Evolutionary conservation across 164 flowering plant genomes (phyloP).

Genomic region (Magnolia kwangsiensis): DNA sequence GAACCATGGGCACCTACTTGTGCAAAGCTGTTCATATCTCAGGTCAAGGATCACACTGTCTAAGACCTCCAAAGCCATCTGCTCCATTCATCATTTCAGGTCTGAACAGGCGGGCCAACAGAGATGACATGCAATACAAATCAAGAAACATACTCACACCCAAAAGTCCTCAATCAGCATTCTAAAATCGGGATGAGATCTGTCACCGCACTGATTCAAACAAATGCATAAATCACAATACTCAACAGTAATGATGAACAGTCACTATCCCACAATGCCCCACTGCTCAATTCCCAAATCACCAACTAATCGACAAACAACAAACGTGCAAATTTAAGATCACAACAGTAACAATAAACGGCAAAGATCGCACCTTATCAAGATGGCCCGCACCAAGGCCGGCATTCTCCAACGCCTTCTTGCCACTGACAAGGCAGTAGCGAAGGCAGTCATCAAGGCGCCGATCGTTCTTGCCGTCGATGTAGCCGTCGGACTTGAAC

Average conservation of each 20-base stretch:
- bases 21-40: no score
- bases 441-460: slow-evolving; percentile 80
- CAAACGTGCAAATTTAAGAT: not conserved
- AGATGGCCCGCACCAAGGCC: slow-evolving; percentile 54
- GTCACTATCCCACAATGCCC: not conserved
- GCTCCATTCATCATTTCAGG: not conserved
- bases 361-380: slow-evolving; percentile 37
- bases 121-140: not conserved
- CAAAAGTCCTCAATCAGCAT: not conserved
- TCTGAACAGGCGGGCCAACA: not conserved
- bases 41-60: no score
- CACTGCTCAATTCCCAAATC: not conserved
- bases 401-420: slow-evolving; percentile 78
- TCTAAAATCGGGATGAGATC: not conserved
- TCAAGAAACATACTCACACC: not conserved
- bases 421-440: slow-evolving; percentile 84
- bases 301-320: not conserved
- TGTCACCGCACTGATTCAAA: no score
- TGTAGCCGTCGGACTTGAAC: slow-evolving; percentile 61
- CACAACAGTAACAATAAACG: no score
- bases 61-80: not conserved
- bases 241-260: not conserved
- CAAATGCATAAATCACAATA: not conserved
- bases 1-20: no score
- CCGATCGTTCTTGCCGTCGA: slow-evolving; percentile 87